These are phyloP conservation scores for Agarophyton chilense DNA, from an alignment of 23 red algal species.

Conservation along the genomic window DNA sequence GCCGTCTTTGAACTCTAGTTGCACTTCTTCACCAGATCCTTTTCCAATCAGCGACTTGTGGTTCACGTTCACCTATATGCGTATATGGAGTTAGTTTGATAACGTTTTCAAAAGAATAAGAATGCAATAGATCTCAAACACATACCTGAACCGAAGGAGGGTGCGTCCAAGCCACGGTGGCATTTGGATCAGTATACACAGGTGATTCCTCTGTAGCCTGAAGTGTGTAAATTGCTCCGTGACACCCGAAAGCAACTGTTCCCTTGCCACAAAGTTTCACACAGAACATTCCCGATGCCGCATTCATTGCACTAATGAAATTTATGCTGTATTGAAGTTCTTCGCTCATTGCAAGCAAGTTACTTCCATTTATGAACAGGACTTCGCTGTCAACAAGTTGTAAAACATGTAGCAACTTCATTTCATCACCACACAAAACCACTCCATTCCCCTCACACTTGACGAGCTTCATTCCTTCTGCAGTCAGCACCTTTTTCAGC, in stretches of 20 bases:
- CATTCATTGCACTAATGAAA: conserved; percentile 7
- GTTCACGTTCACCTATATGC: not conserved
- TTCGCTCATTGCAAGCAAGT: not conserved
- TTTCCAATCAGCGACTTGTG: not conserved
- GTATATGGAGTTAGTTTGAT: too few relatives aligned
- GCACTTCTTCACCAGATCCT: conserved; percentile 12
- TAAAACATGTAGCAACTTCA: conserved; percentile 1
- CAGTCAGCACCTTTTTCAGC: conserved; percentile 23
- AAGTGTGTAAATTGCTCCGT: not conserved
- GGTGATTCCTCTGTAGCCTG: not conserved
- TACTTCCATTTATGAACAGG: conserved; percentile 3
- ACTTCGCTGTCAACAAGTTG: not conserved
- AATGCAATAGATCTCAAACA: too few relatives aligned
- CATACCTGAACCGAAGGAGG: not conserved
- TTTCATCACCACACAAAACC: conserved; percentile 23
- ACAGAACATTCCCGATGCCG: conserved; percentile 2
- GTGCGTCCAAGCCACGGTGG: conserved; percentile 40
- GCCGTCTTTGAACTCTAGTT: conserved; percentile 4
- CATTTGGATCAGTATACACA: conserved; percentile 25
- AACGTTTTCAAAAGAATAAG: too few relatives aligned
- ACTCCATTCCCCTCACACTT: conserved; percentile 33
- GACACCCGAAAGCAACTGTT: not conserved
- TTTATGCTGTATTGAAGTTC: not conserved
- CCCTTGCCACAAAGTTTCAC: not conserved
- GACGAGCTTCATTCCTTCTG: conserved; percentile 23